phyloP scores from a whole-genome alignment of 2,329 filamentous ascomycete species.

The Pleochaeta shiraiana region DNA sequence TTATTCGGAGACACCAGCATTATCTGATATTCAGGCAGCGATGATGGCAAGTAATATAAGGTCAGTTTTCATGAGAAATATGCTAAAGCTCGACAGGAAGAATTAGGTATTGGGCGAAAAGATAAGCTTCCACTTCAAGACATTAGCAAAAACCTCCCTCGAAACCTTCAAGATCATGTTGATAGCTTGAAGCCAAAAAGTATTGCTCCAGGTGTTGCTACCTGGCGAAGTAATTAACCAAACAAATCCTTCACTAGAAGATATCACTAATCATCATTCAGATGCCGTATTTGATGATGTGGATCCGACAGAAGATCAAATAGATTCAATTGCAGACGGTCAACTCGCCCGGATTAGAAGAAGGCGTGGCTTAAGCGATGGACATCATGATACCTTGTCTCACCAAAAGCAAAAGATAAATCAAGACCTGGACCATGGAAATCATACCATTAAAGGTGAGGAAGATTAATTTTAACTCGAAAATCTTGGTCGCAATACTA shows the following conservation, averaged over 20 bases:
- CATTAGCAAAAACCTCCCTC: background rate
- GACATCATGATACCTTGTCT: too few relatives aligned
- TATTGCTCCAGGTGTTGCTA: slow-evolving; percentile 3
- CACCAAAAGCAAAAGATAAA: too few relatives aligned
- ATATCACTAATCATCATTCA: slow-evolving; percentile 7
- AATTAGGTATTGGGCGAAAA: slow-evolving; percentile 14
- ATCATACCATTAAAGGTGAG: too few relatives aligned
- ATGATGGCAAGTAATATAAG: slow-evolving; percentile 15
- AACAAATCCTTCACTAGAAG: background rate
- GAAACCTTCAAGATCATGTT: background rate
- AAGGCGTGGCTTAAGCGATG: too few relatives aligned
- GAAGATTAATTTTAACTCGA: too few relatives aligned
- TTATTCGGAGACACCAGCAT: too few relatives aligned
- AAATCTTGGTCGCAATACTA: too few relatives aligned
- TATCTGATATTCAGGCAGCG: slow-evolving; percentile 9
- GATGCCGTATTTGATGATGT: slow-evolving; percentile 12
- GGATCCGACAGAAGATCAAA: slow-evolving; percentile 8
- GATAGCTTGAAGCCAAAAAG: background rate
- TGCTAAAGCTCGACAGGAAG: slow-evolving; percentile 10
- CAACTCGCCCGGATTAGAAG: slow-evolving; percentile 14
- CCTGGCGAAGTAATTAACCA: slow-evolving; percentile 12
- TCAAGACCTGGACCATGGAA: too few relatives aligned
- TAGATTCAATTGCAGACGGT: slow-evolving; percentile 15
- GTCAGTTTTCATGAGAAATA: background rate
- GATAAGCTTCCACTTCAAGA: slow-evolving; percentile 14